Evolutionary conservation across 305 asterid genomes (phyloP), one percentile per base, ranked within the genome.

Genomic region (Fraxinus velutina): DNA sequence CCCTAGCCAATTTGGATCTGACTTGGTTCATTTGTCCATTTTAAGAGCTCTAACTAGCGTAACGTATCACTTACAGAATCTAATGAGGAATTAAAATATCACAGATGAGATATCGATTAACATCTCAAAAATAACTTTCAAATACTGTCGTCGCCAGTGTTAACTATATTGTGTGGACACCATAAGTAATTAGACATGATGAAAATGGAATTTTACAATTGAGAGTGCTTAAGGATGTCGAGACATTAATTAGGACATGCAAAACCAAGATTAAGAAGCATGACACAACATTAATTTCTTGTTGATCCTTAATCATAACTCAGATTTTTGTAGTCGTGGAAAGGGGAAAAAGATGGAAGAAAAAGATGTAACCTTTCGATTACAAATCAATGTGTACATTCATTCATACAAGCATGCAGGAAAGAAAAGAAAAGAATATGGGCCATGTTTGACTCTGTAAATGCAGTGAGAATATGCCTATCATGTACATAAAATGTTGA

Each of bases 381-480:
- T 75, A 57, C 42, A 78, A 82, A 76, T 75, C 79, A 19, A 29
- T 37, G 79, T 36, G n/a, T 10, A 3, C 6, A 68, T 68, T 68
- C 36, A 79, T 75, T 86, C 84, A 84, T 88, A 79, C 80, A 79
- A 80, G 90, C 90, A 79, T 84, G 89, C 90, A 73, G 1, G 32
- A 42, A 73, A 17, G 52, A 55, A 77, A 47, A 47, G 55, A 44
- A 12, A 17, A 33, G 22, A 30, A 77, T 52, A 6, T 62, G 21
- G 52, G 39, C 70, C 36, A 42, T 30, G 10, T 8, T 71, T 13
- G 47, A 8, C 42, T 71, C 12, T 33, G 8, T 66, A 24, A 4
- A 64, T 24, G 74, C 21, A 68, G 7, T 27, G 32, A 66, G 73
- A 66, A 66, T 66, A 47, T 2, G 19, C 50, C 12, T 8, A 39